Evolutionary conservation across 2,329 filamentous ascomycete species (phyloP).

Genomic region (Raffaelea albimanens): DNA sequence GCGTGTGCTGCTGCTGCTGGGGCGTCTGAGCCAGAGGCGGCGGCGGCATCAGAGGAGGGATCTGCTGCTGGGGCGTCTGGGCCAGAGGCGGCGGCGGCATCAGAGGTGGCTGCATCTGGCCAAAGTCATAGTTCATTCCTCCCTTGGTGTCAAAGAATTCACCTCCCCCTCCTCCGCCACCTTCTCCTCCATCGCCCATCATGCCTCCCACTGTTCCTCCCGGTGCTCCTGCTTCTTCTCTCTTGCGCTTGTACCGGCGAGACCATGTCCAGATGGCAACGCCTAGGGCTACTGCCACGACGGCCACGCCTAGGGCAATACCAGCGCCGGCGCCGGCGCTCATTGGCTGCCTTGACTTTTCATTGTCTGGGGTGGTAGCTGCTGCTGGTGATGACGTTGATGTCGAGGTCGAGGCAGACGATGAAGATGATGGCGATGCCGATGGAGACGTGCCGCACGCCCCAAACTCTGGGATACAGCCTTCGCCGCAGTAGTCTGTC

Average conservation of each 20-base stretch:
- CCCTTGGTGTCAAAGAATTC: no score
- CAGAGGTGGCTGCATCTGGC: no score
- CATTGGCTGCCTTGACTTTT: not conserved
- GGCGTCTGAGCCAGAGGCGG: no score
- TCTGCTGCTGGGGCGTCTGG: no score
- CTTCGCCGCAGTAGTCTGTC: slow-evolving; percentile 6
- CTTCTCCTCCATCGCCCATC: not conserved
- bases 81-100: no score
- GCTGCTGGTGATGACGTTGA: not conserved
- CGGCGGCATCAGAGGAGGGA: no score
- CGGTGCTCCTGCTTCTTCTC: not conserved
- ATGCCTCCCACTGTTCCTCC: not conserved
- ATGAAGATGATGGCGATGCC: not conserved
- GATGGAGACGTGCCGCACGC: not conserved
- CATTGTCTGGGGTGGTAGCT: not conserved
- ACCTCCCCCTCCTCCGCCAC: not conserved
- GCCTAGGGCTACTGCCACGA: not conserved
- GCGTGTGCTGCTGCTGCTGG: no score
- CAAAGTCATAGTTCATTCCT: no score
- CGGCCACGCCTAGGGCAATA: slow-evolving; percentile 1
- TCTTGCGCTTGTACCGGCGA: not conserved
- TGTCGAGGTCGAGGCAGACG: no score
- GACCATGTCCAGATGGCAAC: not conserved
- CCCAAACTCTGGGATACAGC: slow-evolving; percentile 7
- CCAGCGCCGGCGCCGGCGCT: slow-evolving; percentile 1